phyloP scores from a whole-genome alignment of 441 rosid species.

The Pelargonium australe region DNA sequence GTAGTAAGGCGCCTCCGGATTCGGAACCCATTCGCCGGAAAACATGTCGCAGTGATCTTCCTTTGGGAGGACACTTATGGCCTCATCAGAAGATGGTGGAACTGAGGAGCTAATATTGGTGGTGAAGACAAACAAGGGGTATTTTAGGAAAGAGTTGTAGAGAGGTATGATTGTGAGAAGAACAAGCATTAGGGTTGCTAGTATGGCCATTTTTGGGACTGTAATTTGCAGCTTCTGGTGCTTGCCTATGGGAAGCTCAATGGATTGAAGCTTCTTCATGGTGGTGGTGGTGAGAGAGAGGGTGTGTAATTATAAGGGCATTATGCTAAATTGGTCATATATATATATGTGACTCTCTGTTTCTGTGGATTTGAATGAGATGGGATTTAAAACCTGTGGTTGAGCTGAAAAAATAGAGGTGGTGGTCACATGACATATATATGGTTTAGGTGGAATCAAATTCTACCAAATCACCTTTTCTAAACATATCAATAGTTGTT shows the following conservation, averaged over 20 bases:
- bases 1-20: slow-evolving; percentile 52
- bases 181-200: slow-evolving; percentile 29
- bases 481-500: too few relatives aligned
- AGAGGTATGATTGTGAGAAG: slow-evolving; percentile 49
- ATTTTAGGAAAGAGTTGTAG: slow-evolving; percentile 42
- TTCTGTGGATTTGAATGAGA: too few relatives aligned
- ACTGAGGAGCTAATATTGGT: neutral
- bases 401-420: too few relatives aligned
- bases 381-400: too few relatives aligned
- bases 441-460: too few relatives aligned
- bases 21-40: slow-evolving; percentile 55
- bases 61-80: neutral
- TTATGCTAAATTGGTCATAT: too few relatives aligned
- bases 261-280: slow-evolving; percentile 20
- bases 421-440: too few relatives aligned
- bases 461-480: too few relatives aligned
- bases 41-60: slow-evolving; percentile 49
- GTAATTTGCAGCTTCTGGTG: slow-evolving; percentile 19
- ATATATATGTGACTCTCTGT: too few relatives aligned
- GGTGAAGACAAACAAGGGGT: slow-evolving; percentile 28
- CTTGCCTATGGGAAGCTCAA: slow-evolving; percentile 21
- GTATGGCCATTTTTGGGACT: slow-evolving; percentile 31
- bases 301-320: neutral
- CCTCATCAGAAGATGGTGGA: neutral
- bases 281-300: slow-evolving; percentile 13